These are phyloP conservation scores for Collybia nuda DNA, from an alignment of 768 basidiomycete species.

Conservation along the genomic window DNA sequence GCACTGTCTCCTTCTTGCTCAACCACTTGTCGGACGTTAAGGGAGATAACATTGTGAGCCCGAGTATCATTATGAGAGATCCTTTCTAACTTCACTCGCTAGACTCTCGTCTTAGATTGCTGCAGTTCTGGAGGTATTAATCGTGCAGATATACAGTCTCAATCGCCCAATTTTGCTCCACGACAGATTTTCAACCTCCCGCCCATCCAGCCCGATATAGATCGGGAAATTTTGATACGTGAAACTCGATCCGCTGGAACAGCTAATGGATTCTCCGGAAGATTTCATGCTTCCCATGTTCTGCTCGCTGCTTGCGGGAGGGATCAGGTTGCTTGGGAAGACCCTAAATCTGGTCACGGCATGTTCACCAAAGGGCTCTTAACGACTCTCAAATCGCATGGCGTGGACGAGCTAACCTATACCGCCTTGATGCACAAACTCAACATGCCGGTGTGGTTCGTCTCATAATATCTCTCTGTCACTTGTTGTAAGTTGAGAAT, in stretches of 20 bases:
- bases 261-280: constrained; percentile 18
- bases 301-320: constrained; percentile 42
- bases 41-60: constrained; percentile 43
- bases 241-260: constrained; percentile 12
- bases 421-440: constrained; percentile 29
- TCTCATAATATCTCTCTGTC: neutral
- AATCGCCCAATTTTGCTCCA: constrained; percentile 11
- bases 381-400: constrained; percentile 17
- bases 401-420: constrained; percentile 28
- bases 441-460: constrained; percentile 26
- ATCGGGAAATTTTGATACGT: constrained; percentile 20
- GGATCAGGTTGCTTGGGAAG: constrained; percentile 31
- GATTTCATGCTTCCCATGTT: constrained; percentile 35
- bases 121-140: constrained; percentile 40
- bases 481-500: neutral
- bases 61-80: neutral
- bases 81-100: neutral
- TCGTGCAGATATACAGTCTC: constrained; percentile 12
- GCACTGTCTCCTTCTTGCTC: constrained; percentile 36
- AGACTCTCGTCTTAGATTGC: constrained; percentile 49
- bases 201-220: constrained; percentile 19
- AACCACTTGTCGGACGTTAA: constrained; percentile 33
- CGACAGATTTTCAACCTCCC: constrained; percentile 27
- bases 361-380: constrained; percentile 31
- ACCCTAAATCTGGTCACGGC: constrained; percentile 20